These are phyloP conservation scores for Conticribra weissflogii DNA, from an alignment of 108 stramenopile species.

Conservation along the genomic window DNA sequence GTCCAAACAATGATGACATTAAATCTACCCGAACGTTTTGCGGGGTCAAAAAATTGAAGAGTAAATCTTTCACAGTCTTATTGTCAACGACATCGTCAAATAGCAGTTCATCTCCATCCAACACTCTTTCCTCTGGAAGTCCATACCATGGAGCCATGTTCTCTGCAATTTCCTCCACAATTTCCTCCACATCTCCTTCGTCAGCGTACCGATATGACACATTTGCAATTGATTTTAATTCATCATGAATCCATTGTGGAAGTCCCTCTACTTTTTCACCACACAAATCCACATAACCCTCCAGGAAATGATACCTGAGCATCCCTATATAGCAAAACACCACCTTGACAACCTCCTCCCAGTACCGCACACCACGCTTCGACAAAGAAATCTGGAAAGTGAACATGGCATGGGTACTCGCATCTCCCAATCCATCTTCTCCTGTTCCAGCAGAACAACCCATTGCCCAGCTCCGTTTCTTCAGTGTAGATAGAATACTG, in stretches of 20 bases:
- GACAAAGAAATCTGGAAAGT: constrained; percentile 65
- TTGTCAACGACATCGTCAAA: constrained; percentile 71
- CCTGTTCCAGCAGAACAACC: constrained; percentile 78
- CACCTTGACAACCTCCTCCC: constrained; percentile 66
- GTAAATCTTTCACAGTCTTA: constrained; percentile 35
- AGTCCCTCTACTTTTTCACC: constrained; percentile 49
- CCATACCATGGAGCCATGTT: constrained; percentile 65
- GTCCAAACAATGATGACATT: constrained; percentile 70
- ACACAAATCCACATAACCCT: constrained; percentile 24
- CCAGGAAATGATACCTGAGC: constrained; percentile 60
- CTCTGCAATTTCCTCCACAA: constrained; percentile 79
- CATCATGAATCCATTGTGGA: constrained; percentile 80
- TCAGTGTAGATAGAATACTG: constrained; percentile 66
- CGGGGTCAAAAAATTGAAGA: constrained; percentile 71
- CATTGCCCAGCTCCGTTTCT: constrained; percentile 70
- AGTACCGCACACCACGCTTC: constrained; percentile 65
- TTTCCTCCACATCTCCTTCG: constrained; percentile 75
- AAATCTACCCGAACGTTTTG: constrained; percentile 76
- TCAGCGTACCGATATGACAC: constrained; percentile 72
- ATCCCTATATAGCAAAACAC: constrained; percentile 83
- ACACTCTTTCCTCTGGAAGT: constrained; percentile 69
- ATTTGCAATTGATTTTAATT: constrained; percentile 72
- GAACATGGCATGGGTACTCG: constrained; percentile 81
- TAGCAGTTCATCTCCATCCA: constrained; percentile 74
- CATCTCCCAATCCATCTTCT: constrained; percentile 69